Percentiles rank a stretch among this genome's conserved stretches.
Conservation (phyloP, 2,329 filamentous ascomycete species). For the Trichoderma atrobrunneum region DNA sequence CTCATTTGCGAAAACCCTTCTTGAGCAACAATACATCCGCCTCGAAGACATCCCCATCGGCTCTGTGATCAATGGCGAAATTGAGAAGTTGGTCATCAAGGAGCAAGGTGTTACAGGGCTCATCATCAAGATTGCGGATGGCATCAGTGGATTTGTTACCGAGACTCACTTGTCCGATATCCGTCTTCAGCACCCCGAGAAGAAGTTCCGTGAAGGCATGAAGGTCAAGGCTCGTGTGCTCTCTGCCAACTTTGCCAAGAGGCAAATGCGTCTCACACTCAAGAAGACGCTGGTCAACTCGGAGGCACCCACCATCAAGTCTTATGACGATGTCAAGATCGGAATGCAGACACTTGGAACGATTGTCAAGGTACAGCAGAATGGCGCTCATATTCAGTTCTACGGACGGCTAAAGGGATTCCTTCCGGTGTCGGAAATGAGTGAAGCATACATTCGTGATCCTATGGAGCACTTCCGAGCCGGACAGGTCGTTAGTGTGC, state of each 20-base stretch:
- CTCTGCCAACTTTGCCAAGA: conserved; percentile 71
- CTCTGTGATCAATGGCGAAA: conserved; percentile 72
- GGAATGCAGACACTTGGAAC: conserved; percentile 83
- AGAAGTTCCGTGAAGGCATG: conserved; percentile 87
- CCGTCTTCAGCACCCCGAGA: conserved; percentile 85
- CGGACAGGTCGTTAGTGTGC: conserved; percentile 89
- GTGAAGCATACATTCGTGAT: conserved; percentile 89
- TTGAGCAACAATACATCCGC: conserved; percentile 87
- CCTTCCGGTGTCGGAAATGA: conserved; percentile 94
- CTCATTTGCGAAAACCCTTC: conserved; percentile 75
- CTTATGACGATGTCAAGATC: conserved; percentile 69
- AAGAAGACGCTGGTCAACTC: conserved; percentile 96
- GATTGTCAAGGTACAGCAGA: conserved; percentile 73
- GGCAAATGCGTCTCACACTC: conserved; percentile 79
- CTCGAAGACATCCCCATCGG: conserved; percentile 86
- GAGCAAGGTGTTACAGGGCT: conserved; percentile 76
- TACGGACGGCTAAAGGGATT: conserved; percentile 82
- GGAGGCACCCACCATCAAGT: conserved; percentile 73
- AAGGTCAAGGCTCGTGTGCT: conserved; percentile 83
- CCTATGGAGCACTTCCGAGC: conserved; percentile 83
- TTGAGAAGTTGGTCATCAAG: conserved; percentile 81
- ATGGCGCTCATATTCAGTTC: conserved; percentile 88
- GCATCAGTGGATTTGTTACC: conserved; percentile 83
- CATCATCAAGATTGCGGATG: conserved; percentile 79
- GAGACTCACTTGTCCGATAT: conserved; percentile 88